Base-by-base conservation (phyloP, 768 basidiomycete species). In the Cystofilobasidium macerans region DNA sequence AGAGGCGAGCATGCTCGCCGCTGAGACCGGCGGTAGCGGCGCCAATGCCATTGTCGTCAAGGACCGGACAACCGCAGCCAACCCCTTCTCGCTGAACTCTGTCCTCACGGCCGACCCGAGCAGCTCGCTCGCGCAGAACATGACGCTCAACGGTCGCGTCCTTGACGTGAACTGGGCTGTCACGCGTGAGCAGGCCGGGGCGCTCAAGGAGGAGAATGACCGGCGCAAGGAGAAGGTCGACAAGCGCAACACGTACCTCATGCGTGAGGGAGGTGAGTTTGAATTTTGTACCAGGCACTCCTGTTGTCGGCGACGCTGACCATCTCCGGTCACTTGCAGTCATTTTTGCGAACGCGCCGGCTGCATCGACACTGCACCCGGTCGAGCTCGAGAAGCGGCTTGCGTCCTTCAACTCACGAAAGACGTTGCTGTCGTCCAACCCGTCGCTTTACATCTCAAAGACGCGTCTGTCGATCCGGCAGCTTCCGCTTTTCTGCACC, bases 31-130 rank as follows among this genome's bases (percentile, higher is more conserved):
- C 12, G 83, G 84, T 22, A 73, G 72, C 1, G 75, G 75, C 14
- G 72, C 76, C 9, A 76, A 76, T 65, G 69, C 72, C 8, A 71
- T 71, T 43, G 73, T 73, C 22, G 59, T 68, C 57, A 40, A 38
- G 28, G 61, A 68, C 48, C 57, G 54, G 30, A 36, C 67, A 24
- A 47, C 56, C 18, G 59, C 28, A 12, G 70, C 69, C 65, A 75
- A 94, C 72, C 91, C 91, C 2, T 95, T 94, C 76, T 82, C 83
- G 12, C 76, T 89, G 12, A 86, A 88, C 13, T 94, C 94, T 0
- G 84, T 99, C 36, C 82, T 99, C 4, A 93, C 91, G 6, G 87
- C 89, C 20, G 95, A 99, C 77, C 94, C 94, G 0, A 92, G 90
- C 0, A 85, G 90, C 0, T 82, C 85, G 18, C 78, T 89, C 0